Base-by-base conservation (phyloP, 768 basidiomycete species). In the Podaxis sp. region DNA sequence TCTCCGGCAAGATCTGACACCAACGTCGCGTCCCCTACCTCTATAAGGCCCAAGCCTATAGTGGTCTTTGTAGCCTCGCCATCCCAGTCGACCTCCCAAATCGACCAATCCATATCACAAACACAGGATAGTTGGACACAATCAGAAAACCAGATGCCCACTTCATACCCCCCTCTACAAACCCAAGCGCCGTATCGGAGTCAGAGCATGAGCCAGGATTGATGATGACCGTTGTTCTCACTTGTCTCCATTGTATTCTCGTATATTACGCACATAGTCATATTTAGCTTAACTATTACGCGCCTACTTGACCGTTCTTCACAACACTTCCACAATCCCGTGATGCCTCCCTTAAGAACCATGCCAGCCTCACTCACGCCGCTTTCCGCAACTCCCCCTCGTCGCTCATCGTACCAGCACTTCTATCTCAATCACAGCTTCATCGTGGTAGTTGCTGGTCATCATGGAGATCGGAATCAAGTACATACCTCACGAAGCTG, bases 141-240 rank as follows among this genome's bases (percentile, higher is more conserved):
- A 46, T 44, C 46, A 7, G 38, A 62, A 26, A 30, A 36, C 24
- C 24, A 20, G 15, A 15, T 30, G 30, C 22, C 28, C 52, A 22
- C 54, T 33, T 44, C 74, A 11, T 77, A 79, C 58, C 73, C 70
- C 20, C 70, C 77, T 30, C 69, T 84, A 48, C 83, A 80, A 66
- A 84, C 84, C 1, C 85, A 87, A 67, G 83, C 84, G 30, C 81
- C 82, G 3, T 86, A 85, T 64, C 71, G 74, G 44, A 85, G 84
- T 65, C 84, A 83, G 68, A 77, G 70, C 63, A 69, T 73, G 63
- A 74, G 72, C 62, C 73, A 76, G 58, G 65, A 60, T 30, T 68
- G 55, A 57, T 24, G 49, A 49, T 22, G 58, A 36, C 37, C 26
- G 4, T 22, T 59, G 22, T 53, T 8, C 24, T 15, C 24, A 30